Evolutionary conservation across 192 early-diverging fungal genomes (phyloP), one percentile per base, ranked within the genome.

Genomic region (Entophlyctis helioformis): DNA sequence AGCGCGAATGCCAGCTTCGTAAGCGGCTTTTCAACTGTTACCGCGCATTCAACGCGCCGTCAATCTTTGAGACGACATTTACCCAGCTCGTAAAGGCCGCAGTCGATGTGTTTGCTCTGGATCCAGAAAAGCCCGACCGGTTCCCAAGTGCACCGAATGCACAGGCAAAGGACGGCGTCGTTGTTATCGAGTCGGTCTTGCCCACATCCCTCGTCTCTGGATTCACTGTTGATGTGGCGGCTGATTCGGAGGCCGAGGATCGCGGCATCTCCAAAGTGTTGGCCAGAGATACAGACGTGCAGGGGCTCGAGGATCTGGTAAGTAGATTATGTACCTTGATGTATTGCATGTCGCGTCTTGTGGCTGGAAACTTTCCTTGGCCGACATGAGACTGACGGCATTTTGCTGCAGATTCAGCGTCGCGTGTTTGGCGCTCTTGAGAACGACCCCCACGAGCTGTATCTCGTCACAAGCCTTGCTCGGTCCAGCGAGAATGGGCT

Each of bases 21-120:
- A 66, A 74, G 26, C 65, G 84, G 15, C 60, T 88, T 7, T 83
- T 83, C 46, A 58, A 78, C 53, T 90, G 87, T 39, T 90, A 81
- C 51, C 47, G 32, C 48, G 62, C 69, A 0, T 62, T 77, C 0
- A 66, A 76, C 45, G 60, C 69, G 19, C 56, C 73, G 5, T 55
- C 70, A 13, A 42, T 75, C 0, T 80, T 74, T 8, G 78, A 75
- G 31, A 47, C 46, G 18, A 64, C 39, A 24, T 64, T 48, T 44
- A 50, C 54, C 2, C 37, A 59, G 11, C 49, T 75, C 15, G 29
- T 69, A 1, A 54, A 58, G 12, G 42, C 47, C 2, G 28, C 63
- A 1, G 25, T 69, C 1, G 60, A 69, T 31, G 43, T 54, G 21
- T 69, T 75, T 60, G 61, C 68, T 8, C 63, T 63, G 8, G 69